Conservation (phyloP, 345 rosid species). For the Heritiera littoralis region DNA sequence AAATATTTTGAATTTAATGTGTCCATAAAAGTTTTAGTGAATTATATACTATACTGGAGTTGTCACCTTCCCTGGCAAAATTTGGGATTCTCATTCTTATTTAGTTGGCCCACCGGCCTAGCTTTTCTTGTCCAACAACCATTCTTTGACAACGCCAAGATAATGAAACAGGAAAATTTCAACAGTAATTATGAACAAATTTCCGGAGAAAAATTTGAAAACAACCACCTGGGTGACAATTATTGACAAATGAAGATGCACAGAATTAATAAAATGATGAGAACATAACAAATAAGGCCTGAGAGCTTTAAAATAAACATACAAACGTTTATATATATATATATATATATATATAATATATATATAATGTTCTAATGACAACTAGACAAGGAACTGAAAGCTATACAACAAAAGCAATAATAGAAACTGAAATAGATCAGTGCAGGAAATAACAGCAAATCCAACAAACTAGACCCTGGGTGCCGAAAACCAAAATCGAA, state of each 20-base stretch:
- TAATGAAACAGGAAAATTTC: neutral
- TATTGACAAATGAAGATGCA: neutral
- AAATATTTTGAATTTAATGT: too few relatives aligned
- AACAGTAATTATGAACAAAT: neutral
- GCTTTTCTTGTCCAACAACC: neutral
- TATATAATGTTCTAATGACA: neutral
- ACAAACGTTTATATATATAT: neutral
- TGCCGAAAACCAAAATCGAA: neutral
- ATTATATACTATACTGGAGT: too few relatives aligned
- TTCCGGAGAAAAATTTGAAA: neutral
- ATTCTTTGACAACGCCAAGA: neutral
- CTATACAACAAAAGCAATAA: neutral
- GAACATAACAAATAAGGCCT: neutral
- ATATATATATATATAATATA: neutral
- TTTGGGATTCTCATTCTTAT: neutral
- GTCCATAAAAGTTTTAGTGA: too few relatives aligned
- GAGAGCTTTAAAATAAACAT: too few relatives aligned
- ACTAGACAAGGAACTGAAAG: neutral
- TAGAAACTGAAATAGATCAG: neutral
- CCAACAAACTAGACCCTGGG: neutral
- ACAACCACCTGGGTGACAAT: neutral
- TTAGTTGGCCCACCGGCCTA: neutral
- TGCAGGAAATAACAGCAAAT: neutral
- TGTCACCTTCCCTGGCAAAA: neutral
- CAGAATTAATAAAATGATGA: neutral